A percentile compares a stretch with the other conserved stretches of the same genome.
Conservation (phyloP, 768 basidiomycete genomes). For the Rhodotorula toruloides region DNA sequence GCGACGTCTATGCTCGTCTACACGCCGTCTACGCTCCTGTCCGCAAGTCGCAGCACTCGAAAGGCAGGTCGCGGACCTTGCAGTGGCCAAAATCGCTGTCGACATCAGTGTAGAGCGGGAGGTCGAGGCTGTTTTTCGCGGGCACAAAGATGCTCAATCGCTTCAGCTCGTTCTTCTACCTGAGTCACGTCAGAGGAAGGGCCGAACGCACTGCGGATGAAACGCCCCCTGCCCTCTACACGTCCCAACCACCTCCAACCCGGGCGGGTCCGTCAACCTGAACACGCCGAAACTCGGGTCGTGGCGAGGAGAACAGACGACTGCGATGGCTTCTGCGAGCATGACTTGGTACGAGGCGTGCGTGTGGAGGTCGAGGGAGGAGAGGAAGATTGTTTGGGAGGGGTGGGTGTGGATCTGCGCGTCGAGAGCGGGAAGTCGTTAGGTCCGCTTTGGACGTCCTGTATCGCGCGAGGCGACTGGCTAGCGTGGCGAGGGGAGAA, state of each 20-base stretch:
- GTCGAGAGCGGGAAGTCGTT: no score
- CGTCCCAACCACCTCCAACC: constrained; percentile 63
- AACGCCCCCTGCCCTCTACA: constrained; percentile 72
- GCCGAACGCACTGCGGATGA: constrained; percentile 77
- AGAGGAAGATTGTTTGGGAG: constrained; percentile 90
- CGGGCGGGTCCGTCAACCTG: constrained; percentile 76
- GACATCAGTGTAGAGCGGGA: constrained; percentile 43
- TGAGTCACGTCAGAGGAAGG: no score
- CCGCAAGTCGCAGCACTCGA: constrained; percentile 86
- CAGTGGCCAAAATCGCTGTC: constrained; percentile 84
- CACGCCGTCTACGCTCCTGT: not conserved
- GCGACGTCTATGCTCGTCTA: not conserved
- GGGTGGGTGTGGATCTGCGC: constrained; percentile 85
- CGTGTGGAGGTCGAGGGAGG: constrained; percentile 85
- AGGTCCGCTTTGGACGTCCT: no score
- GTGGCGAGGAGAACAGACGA: constrained; percentile 79
- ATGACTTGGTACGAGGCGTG: constrained; percentile 83
- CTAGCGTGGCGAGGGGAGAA: not conserved
- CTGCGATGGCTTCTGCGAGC: constrained; percentile 86
- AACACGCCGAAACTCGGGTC: constrained; percentile 60
- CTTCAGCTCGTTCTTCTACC: no score
- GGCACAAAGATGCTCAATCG: not conserved
- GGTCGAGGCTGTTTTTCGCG: constrained; percentile 13
- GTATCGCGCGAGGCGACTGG: constrained; percentile 6
- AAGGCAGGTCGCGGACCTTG: constrained; percentile 57